Conservation (phyloP, 371 early-diverging fungal species). For the Mortierella sp. region DNA sequence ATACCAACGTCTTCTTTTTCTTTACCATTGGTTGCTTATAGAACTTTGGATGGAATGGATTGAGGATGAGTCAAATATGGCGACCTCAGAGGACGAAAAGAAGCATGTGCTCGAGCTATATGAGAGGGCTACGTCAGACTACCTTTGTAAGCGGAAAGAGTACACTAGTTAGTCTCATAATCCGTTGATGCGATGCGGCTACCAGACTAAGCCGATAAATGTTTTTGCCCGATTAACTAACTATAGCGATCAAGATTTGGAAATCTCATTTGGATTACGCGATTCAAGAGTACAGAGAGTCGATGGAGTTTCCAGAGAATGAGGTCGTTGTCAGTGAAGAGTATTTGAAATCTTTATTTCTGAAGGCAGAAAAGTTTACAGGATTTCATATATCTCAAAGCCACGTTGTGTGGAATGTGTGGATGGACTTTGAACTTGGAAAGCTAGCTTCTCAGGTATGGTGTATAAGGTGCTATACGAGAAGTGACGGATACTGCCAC, state of each 20-base stretch:
- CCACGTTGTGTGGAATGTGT: constrained; percentile 42
- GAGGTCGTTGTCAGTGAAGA: constrained; percentile 20
- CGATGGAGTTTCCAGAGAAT: constrained; percentile 18
- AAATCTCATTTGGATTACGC: constrained; percentile 42
- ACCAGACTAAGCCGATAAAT: background rate
- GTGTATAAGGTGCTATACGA: too few relatives aligned
- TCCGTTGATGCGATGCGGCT: background rate
- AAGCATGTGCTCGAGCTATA: constrained; percentile 33
- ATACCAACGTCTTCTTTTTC: background rate
- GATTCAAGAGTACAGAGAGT: constrained; percentile 35
- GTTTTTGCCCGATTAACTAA: background rate
- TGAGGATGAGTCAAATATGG: constrained; percentile 45
- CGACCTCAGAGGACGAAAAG: constrained; percentile 43
- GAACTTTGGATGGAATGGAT: constrained; percentile 55
- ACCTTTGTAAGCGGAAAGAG: constrained; percentile 36
- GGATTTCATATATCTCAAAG: constrained; percentile 32
- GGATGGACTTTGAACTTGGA: constrained; percentile 37
- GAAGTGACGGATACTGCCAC: background rate
- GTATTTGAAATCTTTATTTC: constrained; percentile 19
- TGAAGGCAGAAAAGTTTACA: constrained; percentile 27
- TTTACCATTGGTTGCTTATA: constrained; percentile 5
- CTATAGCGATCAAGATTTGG: constrained; percentile 46
- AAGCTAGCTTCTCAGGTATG: constrained; percentile 16
- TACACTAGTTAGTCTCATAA: background rate
- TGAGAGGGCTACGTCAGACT: constrained; percentile 37